A percentile compares a stretch with the other conserved stretches of the same genome.
Conservation (phyloP, 2,329 filamentous ascomycete genomes). For the Neonectria punicea region DNA sequence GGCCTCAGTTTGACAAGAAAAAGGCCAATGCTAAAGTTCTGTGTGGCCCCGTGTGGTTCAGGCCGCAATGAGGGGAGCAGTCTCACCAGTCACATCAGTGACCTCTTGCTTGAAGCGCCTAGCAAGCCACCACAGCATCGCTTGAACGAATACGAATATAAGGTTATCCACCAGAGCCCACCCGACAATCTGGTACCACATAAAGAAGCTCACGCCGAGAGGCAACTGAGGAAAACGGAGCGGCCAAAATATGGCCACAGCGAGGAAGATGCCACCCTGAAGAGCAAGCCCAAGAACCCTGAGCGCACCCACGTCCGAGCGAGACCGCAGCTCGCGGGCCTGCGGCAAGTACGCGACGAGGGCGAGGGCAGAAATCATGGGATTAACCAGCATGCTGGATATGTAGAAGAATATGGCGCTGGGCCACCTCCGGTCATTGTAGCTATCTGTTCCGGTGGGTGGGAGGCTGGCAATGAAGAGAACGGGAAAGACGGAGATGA, state of each 20-base stretch:
- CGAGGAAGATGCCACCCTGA: not conserved
- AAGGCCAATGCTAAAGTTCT: no score
- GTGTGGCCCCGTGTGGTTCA: no score
- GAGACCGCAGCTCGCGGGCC: conserved; percentile 2
- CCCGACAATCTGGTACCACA: not conserved
- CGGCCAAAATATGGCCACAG: not conserved
- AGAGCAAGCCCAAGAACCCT: not conserved
- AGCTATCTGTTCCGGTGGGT: not conserved
- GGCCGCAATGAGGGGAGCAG: no score
- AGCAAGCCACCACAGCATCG: not conserved
- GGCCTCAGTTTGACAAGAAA: no score
- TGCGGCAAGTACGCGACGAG: not conserved
- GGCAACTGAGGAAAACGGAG: not conserved
- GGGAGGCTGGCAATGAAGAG: not conserved
- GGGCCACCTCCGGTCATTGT: not conserved
- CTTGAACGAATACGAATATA: conserved; percentile 5
- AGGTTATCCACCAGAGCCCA: conserved; percentile 2
- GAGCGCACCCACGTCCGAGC: not conserved
- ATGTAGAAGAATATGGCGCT: not conserved
- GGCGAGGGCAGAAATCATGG: not conserved
- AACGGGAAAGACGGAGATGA: conserved; percentile 1
- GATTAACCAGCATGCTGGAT: not conserved
- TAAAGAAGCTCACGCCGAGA: not conserved
- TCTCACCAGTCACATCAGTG: no score
- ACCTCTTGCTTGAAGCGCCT: no score